phyloP scores from a whole-genome alignment of 179 eudicot species.

The Silene coronaria region DNA sequence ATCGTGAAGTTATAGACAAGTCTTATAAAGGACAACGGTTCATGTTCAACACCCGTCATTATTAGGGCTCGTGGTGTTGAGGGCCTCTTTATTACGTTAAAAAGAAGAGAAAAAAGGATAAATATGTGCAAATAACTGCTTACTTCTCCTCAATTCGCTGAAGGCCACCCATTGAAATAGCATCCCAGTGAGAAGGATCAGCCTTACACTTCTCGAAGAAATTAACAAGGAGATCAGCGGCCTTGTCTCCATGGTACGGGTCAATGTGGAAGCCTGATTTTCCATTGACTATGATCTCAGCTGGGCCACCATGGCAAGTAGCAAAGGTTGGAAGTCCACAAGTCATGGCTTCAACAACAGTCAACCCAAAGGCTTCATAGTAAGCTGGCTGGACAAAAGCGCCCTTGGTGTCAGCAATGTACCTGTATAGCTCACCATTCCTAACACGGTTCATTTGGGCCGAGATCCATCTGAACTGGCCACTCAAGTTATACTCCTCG shows the following conservation, averaged over 20 bases:
- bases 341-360: constrained; percentile 83
- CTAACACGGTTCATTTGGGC: constrained; percentile 67
- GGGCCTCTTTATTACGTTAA: too few relatives aligned
- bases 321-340: constrained; percentile 88
- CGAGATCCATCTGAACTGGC: constrained; percentile 82
- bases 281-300: constrained; percentile 81
- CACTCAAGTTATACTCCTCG: constrained; percentile 61
- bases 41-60: too few relatives aligned
- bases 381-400: constrained; percentile 83
- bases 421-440: constrained; percentile 76
- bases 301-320: constrained; percentile 93
- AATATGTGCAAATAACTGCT: constrained; percentile 3
- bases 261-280: constrained; percentile 76
- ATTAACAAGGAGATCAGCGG: constrained; percentile 50
- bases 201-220: constrained; percentile 62
- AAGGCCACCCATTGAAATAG: constrained; percentile 45
- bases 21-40: too few relatives aligned
- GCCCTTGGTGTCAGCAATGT: constrained; percentile 71
- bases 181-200: constrained; percentile 54
- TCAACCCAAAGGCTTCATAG: constrained; percentile 82
- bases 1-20: neutral
- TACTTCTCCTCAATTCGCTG: constrained; percentile 36
- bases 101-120: too few relatives aligned
- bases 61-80: too few relatives aligned
- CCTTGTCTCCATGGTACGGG: constrained; percentile 64